Base-by-base conservation (phyloP, 129 eudicot species). In the Lactuca saligna region DNA sequence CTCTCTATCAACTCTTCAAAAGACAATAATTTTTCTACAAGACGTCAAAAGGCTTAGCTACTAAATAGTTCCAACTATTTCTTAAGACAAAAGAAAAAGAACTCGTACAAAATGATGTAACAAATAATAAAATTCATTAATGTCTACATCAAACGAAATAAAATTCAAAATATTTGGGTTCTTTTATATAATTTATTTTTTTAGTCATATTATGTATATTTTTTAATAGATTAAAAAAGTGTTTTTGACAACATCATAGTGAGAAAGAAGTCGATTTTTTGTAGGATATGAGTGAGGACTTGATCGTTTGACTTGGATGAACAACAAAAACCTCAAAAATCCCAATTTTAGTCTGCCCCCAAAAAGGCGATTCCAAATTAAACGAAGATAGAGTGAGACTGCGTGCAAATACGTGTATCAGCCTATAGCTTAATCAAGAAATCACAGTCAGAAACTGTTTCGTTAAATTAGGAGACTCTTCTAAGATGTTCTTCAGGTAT, bases 301-400 rank as follows among this genome's bases (percentile, higher is more conserved):
- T 50, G 63, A 76, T 68, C 65, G 35, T 68, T 68, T 68, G 80
- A 75, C 80, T 68, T 75, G 25, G 63, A 55, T 44, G 61, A 74
- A 56, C 57, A 65, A 34, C 31, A 65, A 74, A 57, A 57, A 38
- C 80, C 80, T 68, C 75, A 76, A 76, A 68, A 76, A 61, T 69
- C 80, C 75, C 80, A 53, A 71, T 33, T 51, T 62, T 62, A 56
- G 50, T 56, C 33, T 72, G 16, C 59, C 77, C 80, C 79, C 37
- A 75, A 66, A 66, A 54, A 34, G 34, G 46, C 59, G 64, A 54
- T 73, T 72, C 48, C 68, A 49, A 74, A n/a, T 74, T 31, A 65
- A 65, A 46, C 65, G 6, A 31, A 6, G 55, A 34, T 55, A 25
- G 55, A 50, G 20, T 53, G 39, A 58, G 69, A 64, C 69, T 46